These are phyloP conservation scores for Lagerstroemia speciosa DNA, from an alignment of 345 rosid genomes.

Conservation along the genomic window DNA sequence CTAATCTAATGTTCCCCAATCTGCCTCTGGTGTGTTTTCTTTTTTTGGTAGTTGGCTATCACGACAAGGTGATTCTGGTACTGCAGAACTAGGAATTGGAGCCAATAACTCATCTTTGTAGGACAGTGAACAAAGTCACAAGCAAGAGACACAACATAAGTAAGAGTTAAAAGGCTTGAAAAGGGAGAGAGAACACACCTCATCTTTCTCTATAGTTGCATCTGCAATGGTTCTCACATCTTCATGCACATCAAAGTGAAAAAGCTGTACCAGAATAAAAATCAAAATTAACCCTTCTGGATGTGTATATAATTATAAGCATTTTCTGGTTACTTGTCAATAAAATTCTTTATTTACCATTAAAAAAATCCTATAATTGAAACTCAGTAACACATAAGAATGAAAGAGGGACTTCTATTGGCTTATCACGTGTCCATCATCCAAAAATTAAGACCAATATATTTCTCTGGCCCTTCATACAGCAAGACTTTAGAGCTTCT, in stretches of 20 bases:
- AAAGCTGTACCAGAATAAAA: conserved; percentile 40
- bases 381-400: neutral
- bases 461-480: neutral
- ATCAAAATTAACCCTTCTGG: neutral
- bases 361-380: too few relatives aligned
- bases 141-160: too few relatives aligned
- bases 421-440: neutral
- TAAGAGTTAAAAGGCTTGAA: too few relatives aligned
- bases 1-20: neutral
- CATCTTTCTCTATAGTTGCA: conserved; percentile 96
- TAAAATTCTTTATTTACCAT: too few relatives aligned
- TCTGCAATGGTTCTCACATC: conserved; percentile 93
- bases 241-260: conserved; percentile 98
- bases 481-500: neutral
- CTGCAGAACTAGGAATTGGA: too few relatives aligned
- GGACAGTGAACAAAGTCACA: neutral
- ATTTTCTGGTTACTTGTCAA: too few relatives aligned
- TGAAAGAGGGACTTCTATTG: neutral
- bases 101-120: too few relatives aligned
- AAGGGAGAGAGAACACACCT: conserved; percentile 31
- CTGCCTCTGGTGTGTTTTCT: too few relatives aligned
- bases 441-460: neutral
- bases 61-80: too few relatives aligned
- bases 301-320: too few relatives aligned
- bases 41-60: too few relatives aligned